Percentiles rank a stretch among this genome's conserved stretches.
These are phyloP conservation scores for Saraca asoca DNA, from an alignment of 331 rosid species.

Conservation along the genomic window DNA sequence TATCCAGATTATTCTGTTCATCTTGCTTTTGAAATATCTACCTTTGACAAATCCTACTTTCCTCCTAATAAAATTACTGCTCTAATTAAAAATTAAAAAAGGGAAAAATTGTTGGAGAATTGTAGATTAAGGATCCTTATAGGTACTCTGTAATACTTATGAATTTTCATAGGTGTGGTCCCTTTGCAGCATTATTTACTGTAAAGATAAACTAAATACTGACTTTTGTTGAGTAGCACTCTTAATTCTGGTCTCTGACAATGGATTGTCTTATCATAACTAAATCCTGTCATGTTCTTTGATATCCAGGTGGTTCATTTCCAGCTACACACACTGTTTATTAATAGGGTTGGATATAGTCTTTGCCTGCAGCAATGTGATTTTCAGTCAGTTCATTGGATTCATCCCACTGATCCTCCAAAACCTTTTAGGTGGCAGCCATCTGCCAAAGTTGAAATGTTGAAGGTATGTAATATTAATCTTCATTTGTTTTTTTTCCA, in stretches of 20 bases:
- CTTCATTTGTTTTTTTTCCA: neutral
- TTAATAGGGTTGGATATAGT: slow-evolving; percentile 83
- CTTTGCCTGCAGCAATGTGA: slow-evolving; percentile 87
- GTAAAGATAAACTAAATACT: neutral
- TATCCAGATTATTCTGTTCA: no score
- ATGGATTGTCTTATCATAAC: slow-evolving; percentile 1
- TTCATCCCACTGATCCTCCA: slow-evolving; percentile 89
- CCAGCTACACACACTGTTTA: slow-evolving; percentile 81
- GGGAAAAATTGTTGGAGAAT: no score
- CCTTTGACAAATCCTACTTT: no score
- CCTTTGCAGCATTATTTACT: no score
- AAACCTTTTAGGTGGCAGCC: slow-evolving; percentile 79
- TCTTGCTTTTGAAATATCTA: no score
- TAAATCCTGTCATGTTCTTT: slow-evolving; percentile 34
- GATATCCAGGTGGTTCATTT: slow-evolving; percentile 76
- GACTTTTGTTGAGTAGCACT: neutral
- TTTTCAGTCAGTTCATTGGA: slow-evolving; percentile 74
- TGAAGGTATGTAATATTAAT: slow-evolving; percentile 57
- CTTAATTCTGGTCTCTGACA: neutral
- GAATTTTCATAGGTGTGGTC: no score
- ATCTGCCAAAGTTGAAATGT: slow-evolving; percentile 72
- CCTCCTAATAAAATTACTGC: no score
- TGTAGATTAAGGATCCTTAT: no score
- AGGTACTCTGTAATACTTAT: no score
- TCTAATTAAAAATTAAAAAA: no score